Conservation (phyloP, 768 basidiomycete genomes). For the Boletus subcaerulescens region DNA sequence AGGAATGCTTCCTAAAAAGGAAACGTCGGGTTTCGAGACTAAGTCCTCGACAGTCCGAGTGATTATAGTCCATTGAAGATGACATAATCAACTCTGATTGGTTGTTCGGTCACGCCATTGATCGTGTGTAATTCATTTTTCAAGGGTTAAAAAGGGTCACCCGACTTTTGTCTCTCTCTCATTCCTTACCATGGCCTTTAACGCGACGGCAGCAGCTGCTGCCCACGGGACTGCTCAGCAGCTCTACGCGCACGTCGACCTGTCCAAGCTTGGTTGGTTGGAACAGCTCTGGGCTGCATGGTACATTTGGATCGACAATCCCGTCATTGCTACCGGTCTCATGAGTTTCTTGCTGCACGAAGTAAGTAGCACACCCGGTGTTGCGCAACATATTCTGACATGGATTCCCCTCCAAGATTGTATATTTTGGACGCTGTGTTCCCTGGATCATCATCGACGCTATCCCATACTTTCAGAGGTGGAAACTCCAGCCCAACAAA, state of each 20-base stretch:
- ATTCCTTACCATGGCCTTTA: slow-evolving; percentile 39
- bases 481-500: slow-evolving; percentile 91
- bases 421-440: slow-evolving; percentile 93
- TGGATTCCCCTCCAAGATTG: slow-evolving; percentile 50
- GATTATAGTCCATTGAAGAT: too few relatives aligned
- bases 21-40: too few relatives aligned
- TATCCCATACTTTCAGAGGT: slow-evolving; percentile 89
- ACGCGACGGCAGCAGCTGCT: slow-evolving; percentile 33
- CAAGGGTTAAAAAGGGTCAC: slow-evolving; percentile 3
- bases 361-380: slow-evolving; percentile 43
- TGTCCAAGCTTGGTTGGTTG: slow-evolving; percentile 59
- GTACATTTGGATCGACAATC: slow-evolving; percentile 87
- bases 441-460: slow-evolving; percentile 96
- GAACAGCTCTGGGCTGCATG: slow-evolving; percentile 83
- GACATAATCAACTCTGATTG: slow-evolving; percentile 26
- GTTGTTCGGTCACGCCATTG: slow-evolving; percentile 28
- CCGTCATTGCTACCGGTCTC: slow-evolving; percentile 88
- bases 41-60: too few relatives aligned
- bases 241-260: slow-evolving; percentile 59
- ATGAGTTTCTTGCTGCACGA: slow-evolving; percentile 94
- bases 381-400: background rate
- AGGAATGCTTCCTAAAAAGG: too few relatives aligned
- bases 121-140: slow-evolving; percentile 15
- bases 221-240: slow-evolving; percentile 33
- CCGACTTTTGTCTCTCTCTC: background rate